Base-by-base conservation (phyloP, 1,284 basidiomycete genomes). In the Paramarasmius palmivorus region DNA sequence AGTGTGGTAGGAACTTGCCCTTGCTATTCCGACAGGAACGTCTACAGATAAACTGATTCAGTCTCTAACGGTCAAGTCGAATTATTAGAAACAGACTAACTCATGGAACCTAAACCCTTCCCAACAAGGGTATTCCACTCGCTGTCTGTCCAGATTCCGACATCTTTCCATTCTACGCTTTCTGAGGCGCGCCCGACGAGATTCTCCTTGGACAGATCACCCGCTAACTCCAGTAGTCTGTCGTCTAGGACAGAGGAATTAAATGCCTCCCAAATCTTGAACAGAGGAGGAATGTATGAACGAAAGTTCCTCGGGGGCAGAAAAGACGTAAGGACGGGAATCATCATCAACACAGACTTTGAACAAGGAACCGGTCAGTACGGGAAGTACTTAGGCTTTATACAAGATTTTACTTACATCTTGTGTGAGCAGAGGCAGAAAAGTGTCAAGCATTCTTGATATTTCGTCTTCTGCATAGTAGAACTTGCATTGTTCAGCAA, bases 121-220 rank as follows among this genome's bases (percentile, higher is more conserved):
- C 89, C 87, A 68, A 95, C 86, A 54, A 99, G 75, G 36, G 90
- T 77, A 54, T 86, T 84, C 84, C 93, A 99, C 68, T 99, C 88
- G 36, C 83, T 74, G 55, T 93, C 83, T 6, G 84, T 90, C 81
- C 95, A 97, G 56, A 99, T 92, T 20, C 92, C 93, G 19, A 95
- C 80, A 58, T 93, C 89, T 65, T 84, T 86, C 82, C 88, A 89
- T 53, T 73, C 68, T 4, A 81, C 78, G 34, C 77, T 77, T 54
- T 71, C 69, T 14, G 79, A 82, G 14, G 76, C 76, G 51, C 74
- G 74, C 20, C 83, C 81, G 39, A 68, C 65, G 26, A 93, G 78
- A 65, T 95, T 90, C 63, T 90, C 85, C 64, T 92, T 86, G 0
- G 91, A 78, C 12, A 96, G 73, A 34, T 86, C 77, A 36, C 89